phyloP scores from a whole-genome alignment of 805 yeast genomes.

The Candida alai region DNA sequence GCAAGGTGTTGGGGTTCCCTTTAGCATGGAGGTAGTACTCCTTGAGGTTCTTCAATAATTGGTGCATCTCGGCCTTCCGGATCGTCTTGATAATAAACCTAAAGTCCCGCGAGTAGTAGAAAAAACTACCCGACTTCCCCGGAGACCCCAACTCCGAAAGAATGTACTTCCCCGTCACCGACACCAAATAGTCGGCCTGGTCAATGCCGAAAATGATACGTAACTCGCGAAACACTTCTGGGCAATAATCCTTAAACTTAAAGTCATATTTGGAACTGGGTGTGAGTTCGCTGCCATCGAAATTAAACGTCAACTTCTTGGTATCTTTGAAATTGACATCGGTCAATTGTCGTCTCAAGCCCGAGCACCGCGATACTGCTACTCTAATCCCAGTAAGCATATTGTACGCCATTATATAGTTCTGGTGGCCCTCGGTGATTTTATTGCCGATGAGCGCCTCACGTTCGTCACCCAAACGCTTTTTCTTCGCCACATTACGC shows the following conservation, averaged over 20 bases:
- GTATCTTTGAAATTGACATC: conserved; percentile 67
- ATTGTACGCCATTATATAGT: conserved; percentile 90
- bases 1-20: conserved; percentile 78
- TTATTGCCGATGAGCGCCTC: conserved; percentile 70
- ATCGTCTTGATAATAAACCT: conserved; percentile 94
- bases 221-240: conserved; percentile 87
- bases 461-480: conserved; percentile 47
- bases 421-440: conserved; percentile 89
- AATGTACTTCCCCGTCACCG: conserved; percentile 89
- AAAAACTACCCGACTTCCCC: conserved; percentile 95
- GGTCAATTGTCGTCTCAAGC: conserved; percentile 68
- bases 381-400: conserved; percentile 97
- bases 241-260: conserved; percentile 94
- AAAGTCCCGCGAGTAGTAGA: conserved; percentile 91
- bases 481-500: conserved; percentile 30
- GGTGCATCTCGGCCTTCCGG: conserved; percentile 88
- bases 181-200: conserved; percentile 92
- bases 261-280: conserved; percentile 95
- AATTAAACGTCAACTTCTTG: conserved; percentile 82
- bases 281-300: conserved; percentile 81
- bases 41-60: conserved; percentile 66
- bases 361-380: conserved; percentile 89
- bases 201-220: conserved; percentile 80
- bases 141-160: conserved; percentile 91
- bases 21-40: conserved; percentile 80